Evolutionary conservation across 495 filamentous ascomycete genomes (phyloP), one percentile per base, ranked within the genome.

Genomic region (Xylaria castorea): DNA sequence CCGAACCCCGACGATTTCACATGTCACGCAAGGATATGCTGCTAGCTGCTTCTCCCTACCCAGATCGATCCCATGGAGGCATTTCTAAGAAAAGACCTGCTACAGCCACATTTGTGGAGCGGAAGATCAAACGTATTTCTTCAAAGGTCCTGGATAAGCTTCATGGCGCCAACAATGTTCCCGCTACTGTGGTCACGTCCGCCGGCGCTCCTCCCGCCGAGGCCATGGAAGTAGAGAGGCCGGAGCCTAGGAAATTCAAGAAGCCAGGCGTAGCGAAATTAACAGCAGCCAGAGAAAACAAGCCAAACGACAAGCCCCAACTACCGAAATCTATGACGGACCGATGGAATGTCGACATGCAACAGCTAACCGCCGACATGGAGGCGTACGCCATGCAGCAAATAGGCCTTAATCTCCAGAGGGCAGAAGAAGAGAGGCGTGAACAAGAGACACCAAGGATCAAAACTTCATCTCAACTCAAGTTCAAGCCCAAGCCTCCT

Each of bases 81-180:
- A 60, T 77, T n/a, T 75, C 79, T 27, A 82, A 81, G 77, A 85
- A 84, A 68, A 80, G 81, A 61, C 68, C 76, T 44, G 77, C 74
- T 0, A 73, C 84, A 7, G 80, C 85, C 8, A 72, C 87, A 9
- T 89, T 89, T 66, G 76, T 89, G 12, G 87, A 89, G 73, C 80
- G 85, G 6, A 80, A 75, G 40, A 75, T 78, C 40, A 86, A 83
- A 78, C 61, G 68, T 18, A 71, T 80, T 5, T 69, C 78, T 8
- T 69, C 78, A 1, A 78, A 71, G 8, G 60, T 66, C 3, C 3
- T 73, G 18, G 40, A 73, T 40, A 80, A 78, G 58, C 53, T 74
- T 25, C 74, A 75, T 18, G 55, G 73, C 36, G 44, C 68, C n/a
- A 66, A 53, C 53, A 71, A 75, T 71, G 68, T 42, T 9, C 8